Evolutionary conservation across 306 rosid genomes (phyloP), one percentile per base, ranked within the genome.

Genomic region (Vigna unguiculata): DNA sequence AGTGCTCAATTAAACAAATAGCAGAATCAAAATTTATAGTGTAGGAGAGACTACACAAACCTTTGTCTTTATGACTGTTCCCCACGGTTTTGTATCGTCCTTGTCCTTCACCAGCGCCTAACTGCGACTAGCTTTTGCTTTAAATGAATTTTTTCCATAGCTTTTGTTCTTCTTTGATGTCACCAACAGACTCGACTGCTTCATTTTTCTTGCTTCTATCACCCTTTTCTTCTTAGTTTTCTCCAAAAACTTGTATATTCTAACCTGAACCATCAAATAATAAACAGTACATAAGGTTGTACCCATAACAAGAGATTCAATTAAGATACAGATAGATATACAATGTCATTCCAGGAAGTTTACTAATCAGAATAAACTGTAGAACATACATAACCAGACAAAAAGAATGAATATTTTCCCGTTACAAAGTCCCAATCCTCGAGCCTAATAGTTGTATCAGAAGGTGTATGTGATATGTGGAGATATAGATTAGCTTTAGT

Each of bases 241-340:
- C 79, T 89, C 92, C 86, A 95, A 78, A 80, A 95, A 92, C 49
- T 75, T 95, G 76, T 88, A 84, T 83, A 95, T 92, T 85, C 84
- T 92, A 74, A 88, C 91, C 99, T 95, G 92, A 80, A 70, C 64
- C 84, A 77, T 75, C 63, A 68, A 72, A 82, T 62, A 70, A 83
- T 49, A 60, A 60, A 60, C 40, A 65, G 63, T 43, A 60, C 43
- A 80, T 69, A 79, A 82, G 75, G 68, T 67, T 34, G 22, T 65
- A 45, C 19, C 64, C 58, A 80, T 2, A 59, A 73, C 47, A 67
- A 76, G 32, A 30, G 70, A 58, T 48, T 48, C 24, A 9, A 17
- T 32, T 65, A 70, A 41, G 41, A 72, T 71, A 21, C 54, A 19
- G 15, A 34, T 43, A 64, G 67, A 32, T 43, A 58, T 55, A 40